Evolutionary conservation across 2,329 filamentous ascomycete genomes (phyloP), one percentile per base, ranked within the genome.

Genomic region (Fusarium anguioides): DNA sequence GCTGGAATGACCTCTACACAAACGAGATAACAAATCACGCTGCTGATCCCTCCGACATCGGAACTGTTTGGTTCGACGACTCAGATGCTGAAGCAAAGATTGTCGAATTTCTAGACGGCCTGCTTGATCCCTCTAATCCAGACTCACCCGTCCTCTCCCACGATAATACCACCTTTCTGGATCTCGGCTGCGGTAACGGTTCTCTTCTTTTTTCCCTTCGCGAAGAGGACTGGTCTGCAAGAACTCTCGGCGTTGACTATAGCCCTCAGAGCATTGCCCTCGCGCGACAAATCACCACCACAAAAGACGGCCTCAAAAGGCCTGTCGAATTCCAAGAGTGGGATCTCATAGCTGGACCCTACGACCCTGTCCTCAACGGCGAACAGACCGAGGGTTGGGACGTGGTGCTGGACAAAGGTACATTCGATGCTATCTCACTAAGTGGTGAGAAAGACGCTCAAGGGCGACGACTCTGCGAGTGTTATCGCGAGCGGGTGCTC

Each of bases 51-150:
- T 80, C 86, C 56, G 92, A 97, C 82, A 91, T 91, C 60, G 95
- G 95, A 69, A 97, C 94, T 27, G 89, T 96, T 72, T 99, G 96
- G 96, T 99, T 99, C 85, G 91, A 94, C 77, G 96, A 98, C 81
- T 92, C 93, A 29, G 89, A 91, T 74, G 96, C 96, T 64, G 93
- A 97, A 75, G 84, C 89, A 64, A 94, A 94, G 75, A 88, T 97
- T 60, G 79, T 97, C 23, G 78, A 82, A 11, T 94, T 91, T 76
- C 85, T 97, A 75, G 87, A 65, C 71, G 69, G 69, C 27, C 67
- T 76, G 20, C 57, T 74, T 29, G 64, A 80, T 66, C 39, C 75
- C 23, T 42, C 56, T 58, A 68, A 70, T 24, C 51, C 67, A 26
- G 60, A 68, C 18, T 64, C 57, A n/a, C 63, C 54, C n/a, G 61